phyloP scores from a whole-genome alignment of 2,329 filamentous ascomycete species.

The Diplodia mutila region DNA sequence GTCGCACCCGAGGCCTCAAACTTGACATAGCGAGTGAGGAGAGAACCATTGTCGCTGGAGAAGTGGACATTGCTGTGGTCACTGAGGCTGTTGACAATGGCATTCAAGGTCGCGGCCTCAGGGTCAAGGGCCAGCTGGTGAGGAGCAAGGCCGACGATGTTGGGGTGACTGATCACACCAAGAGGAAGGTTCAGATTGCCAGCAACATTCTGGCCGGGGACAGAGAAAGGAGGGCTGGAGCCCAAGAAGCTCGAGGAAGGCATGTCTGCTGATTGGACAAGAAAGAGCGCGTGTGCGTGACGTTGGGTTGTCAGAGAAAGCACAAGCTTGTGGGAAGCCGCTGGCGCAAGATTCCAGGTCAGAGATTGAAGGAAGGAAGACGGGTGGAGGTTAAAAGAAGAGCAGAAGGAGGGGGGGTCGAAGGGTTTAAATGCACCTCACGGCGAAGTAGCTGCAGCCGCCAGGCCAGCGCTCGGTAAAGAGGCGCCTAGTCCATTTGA shows the following conservation, averaged over 20 bases:
- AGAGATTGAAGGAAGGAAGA: neutral
- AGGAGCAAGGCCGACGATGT: neutral
- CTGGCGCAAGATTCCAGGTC: neutral
- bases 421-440: neutral
- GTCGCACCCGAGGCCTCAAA: neutral
- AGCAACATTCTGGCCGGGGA: neutral
- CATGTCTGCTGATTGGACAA: neutral
- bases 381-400: neutral
- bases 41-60: neutral
- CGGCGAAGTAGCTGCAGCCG: neutral
- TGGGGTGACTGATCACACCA: neutral
- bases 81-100: neutral
- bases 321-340: neutral
- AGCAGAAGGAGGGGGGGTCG: neutral
- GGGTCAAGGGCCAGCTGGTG: neutral
- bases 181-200: neutral
- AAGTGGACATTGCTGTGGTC: neutral
- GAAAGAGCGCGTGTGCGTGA: neutral
- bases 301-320: neutral
- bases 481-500: neutral
- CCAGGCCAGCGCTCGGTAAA: neutral
- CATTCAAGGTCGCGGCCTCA: neutral
- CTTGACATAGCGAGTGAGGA: constrained; percentile 5
- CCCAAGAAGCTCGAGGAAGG: neutral
- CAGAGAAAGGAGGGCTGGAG: neutral